Conservation (phyloP, 768 basidiomycete genomes). For the Tubosaeta sp. region DNA sequence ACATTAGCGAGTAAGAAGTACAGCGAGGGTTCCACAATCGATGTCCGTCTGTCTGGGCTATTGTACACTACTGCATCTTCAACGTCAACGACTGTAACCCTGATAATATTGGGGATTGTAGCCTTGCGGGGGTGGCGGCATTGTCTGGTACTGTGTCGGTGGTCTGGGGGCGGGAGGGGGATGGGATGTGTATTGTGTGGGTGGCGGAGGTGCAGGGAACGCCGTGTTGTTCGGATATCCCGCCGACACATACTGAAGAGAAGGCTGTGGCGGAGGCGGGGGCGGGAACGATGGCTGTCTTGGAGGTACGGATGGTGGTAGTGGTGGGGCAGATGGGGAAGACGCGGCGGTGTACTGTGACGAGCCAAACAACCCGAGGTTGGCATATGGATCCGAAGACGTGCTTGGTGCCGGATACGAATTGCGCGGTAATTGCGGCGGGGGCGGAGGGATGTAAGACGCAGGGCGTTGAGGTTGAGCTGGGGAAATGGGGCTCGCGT, state of each 20-base stretch:
- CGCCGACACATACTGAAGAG: constrained; percentile 16
- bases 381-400: constrained; percentile 35
- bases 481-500: constrained; percentile 14
- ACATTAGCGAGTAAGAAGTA: background rate
- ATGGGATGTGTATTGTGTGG: constrained; percentile 23
- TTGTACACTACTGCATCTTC: background rate
- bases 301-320: constrained; percentile 15
- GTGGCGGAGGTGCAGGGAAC: constrained; percentile 28
- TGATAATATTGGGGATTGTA: constrained; percentile 28
- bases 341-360: constrained; percentile 7
- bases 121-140: constrained; percentile 30
- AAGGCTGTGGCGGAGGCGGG: constrained; percentile 14
- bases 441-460: constrained; percentile 16
- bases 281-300: constrained; percentile 25
- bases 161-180: constrained; percentile 14
- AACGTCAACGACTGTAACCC: constrained; percentile 26
- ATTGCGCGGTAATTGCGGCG: constrained; percentile 26
- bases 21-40: background rate
- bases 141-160: constrained; percentile 24
- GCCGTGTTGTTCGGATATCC: constrained; percentile 12
- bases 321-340: constrained; percentile 1
- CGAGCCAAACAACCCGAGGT: constrained; percentile 27
- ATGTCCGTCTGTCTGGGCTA: background rate
- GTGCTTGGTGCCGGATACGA: constrained; percentile 20
- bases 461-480: constrained; percentile 21